Base-by-base conservation (phyloP, 306 rosid species). In the Acacia crassicarpa region DNA sequence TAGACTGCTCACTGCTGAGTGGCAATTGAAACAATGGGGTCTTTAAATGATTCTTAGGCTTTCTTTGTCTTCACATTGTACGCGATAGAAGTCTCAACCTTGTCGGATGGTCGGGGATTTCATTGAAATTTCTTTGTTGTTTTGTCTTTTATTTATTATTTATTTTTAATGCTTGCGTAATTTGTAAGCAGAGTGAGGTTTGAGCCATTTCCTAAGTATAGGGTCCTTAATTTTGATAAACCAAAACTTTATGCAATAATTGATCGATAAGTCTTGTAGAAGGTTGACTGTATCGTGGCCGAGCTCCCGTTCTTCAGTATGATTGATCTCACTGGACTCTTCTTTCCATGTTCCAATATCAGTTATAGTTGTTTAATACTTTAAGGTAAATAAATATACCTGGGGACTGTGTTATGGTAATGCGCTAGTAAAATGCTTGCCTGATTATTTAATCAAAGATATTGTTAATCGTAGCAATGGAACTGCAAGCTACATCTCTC, bases 31-130 rank as follows among this genome's bases (percentile, higher is more conserved):
- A 53, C 59, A 35, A 54, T 54, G 49, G 33, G n/a, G 11, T 54
- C 30, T 54, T 54, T 9, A 3, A 3, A 76, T 46, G 40, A 2
- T 40, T 76, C 17, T 45, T 69, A 61, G 81, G 81, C 76, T 61
- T 80, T 61, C 59, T 38, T 71, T 53, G 23, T 74, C 67, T 74
- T 56, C 58, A 9, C 81, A 12, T 75, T 35, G 67, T 12, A 59
- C 69, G 43, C 11, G 67, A 13, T 40, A 23, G 2, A 22, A 54
- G 51, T 63, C 54, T 43, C 22, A 2, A 1, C 43, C 65, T 67
- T 38, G 8, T 49, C 13, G 63, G 58, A 59, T 15, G 65, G 74
- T 13, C 7, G 38, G 61, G 14, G 14, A 14, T 72, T 61, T 61
- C 35, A 41, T 33, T 12, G 35, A 38, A 54, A n/a, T 5, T 35